These are phyloP conservation scores for Penicillium brasilianum DNA, from an alignment of 2,329 filamentous ascomycete species.

Conservation along the genomic window DNA sequence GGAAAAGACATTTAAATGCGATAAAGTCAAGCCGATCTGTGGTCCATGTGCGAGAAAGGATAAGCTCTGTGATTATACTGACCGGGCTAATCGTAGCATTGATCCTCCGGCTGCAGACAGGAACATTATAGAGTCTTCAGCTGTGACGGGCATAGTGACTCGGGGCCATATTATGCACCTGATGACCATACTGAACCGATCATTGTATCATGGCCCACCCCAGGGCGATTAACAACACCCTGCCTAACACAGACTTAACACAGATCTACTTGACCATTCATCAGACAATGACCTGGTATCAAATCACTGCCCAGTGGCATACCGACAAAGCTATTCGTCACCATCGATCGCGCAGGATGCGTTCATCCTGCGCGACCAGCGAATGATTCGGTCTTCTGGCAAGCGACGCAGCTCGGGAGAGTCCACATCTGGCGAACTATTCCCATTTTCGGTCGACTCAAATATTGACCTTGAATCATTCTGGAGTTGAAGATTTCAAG, in stretches of 20 bases:
- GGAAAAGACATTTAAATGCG: not conserved
- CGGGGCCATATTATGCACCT: no score
- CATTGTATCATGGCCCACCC: no score
- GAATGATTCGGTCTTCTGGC: not conserved
- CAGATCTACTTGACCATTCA: not conserved
- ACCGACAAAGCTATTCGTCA: not conserved
- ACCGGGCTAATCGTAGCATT: not conserved
- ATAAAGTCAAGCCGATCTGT: not conserved
- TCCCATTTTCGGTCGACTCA: not conserved
- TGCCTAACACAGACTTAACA: not conserved
- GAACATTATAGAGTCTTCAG: not conserved
- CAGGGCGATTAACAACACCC: not conserved
- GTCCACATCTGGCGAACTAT: not conserved
- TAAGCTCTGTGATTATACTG: not conserved
- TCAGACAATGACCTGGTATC: not conserved
- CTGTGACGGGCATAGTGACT: not conserved
- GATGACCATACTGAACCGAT: no score
- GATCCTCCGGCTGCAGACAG: not conserved
- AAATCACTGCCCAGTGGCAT: not conserved
- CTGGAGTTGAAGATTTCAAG: not conserved
- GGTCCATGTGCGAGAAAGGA: not conserved
- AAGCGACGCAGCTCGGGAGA: not conserved
- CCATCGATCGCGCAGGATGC: not conserved
- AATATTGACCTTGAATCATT: not conserved
- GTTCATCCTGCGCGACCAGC: no score